These are phyloP conservation scores for Cyathus striatus DNA, from an alignment of 768 basidiomycete species.

Conservation along the genomic window DNA sequence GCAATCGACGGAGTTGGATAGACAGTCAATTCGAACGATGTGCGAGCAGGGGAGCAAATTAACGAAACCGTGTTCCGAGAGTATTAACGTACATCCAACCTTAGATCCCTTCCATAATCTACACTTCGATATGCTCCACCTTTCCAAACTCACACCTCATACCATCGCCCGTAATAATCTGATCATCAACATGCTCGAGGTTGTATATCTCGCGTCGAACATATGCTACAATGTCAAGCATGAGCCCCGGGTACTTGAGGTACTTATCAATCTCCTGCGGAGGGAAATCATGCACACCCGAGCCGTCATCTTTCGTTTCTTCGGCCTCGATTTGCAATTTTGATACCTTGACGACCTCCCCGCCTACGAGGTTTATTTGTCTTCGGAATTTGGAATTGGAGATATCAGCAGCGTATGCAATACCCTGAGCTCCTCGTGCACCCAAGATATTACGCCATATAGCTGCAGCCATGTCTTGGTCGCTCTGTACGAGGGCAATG, in stretches of 20 bases:
- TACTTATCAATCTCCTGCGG: conserved; percentile 60
- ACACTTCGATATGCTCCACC: neutral
- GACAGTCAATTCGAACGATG: no score
- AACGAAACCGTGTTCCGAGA: no score
- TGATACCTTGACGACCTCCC: conserved; percentile 53
- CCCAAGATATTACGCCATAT: conserved; percentile 92
- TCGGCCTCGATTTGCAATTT: conserved; percentile 55
- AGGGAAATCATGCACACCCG: conserved; percentile 68
- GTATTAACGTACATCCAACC: no score
- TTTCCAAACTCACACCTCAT: conserved; percentile 32
- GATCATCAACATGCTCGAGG: conserved; percentile 50
- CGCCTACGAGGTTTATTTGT: conserved; percentile 67
- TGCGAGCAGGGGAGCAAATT: no score
- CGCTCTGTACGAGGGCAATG: conserved; percentile 66
- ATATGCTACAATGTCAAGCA: conserved; percentile 67
- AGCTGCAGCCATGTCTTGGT: conserved; percentile 80
- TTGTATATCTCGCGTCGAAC: conserved; percentile 67
- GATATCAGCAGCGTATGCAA: conserved; percentile 33
- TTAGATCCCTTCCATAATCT: no score
- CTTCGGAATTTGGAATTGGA: conserved; percentile 40
- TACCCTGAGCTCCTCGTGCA: conserved; percentile 73
- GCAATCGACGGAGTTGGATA: no score
- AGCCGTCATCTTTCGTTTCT: conserved; percentile 58
- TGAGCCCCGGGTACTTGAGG: conserved; percentile 67
- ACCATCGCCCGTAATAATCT: conserved; percentile 36